Percentiles rank a stretch among this genome's conserved stretches.
These are phyloP conservation scores for Plasmodium fragile DNA, from an alignment of 169 alveolate genomes.

Conservation along the genomic window DNA sequence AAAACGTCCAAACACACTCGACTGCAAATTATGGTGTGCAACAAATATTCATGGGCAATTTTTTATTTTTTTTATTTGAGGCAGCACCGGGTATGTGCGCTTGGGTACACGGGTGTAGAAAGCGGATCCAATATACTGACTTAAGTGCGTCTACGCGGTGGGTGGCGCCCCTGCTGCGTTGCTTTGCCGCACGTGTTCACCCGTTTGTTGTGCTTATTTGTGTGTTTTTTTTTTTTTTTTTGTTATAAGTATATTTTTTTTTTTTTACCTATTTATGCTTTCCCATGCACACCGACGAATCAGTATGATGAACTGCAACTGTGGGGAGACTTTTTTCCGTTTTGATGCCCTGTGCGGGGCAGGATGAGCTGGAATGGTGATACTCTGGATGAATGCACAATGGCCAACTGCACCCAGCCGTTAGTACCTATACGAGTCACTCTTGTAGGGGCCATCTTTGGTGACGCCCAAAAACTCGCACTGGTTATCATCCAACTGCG, in stretches of 20 bases:
- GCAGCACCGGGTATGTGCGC: neutral
- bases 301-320: neutral
- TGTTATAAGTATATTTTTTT: neutral
- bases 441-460: constrained; percentile 96
- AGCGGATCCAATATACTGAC: neutral
- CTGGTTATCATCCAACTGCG: constrained; percentile 93
- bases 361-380: neutral
- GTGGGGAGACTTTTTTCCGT: neutral
- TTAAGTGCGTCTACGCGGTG: neutral
- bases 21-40: neutral
- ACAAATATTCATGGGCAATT: neutral
- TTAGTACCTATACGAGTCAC: constrained; percentile 94
- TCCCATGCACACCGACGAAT: neutral
- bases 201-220: neutral
- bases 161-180: neutral
- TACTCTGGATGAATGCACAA: neutral
- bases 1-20: neutral
- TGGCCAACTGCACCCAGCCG: neutral
- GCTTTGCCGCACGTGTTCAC: neutral
- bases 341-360: neutral
- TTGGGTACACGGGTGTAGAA: neutral
- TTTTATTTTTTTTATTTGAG: constrained; percentile 1
- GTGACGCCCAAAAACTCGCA: constrained; percentile 95
- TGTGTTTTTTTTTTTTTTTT: too few relatives aligned
- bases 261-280: neutral